Evolutionary conservation across 2,329 filamentous ascomycete genomes (phyloP).

Genomic region (Xylaria sp.): DNA sequence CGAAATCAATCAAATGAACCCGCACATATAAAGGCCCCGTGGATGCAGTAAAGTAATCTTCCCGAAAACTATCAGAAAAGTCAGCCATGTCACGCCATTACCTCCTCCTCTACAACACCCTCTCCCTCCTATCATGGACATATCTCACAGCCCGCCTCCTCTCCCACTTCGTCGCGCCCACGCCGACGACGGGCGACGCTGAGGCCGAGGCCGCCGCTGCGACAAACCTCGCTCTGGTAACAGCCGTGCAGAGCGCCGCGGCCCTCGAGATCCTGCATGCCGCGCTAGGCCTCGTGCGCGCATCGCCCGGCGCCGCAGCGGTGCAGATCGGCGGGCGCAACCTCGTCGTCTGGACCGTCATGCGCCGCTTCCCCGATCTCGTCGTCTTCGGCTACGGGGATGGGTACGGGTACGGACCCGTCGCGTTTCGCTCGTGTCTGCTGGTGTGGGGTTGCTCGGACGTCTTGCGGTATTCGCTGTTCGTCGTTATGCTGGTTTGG

Average conservation of each 20-base stretch:
- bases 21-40: no score
- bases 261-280: constrained; percentile 71
- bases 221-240: constrained; percentile 24
- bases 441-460: constrained; percentile 75
- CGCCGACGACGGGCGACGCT: not conserved
- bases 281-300: constrained; percentile 68
- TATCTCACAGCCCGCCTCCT: constrained; percentile 22
- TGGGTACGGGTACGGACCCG: constrained; percentile 39
- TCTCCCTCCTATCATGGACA: constrained; percentile 38
- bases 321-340: constrained; percentile 75
- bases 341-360: constrained; percentile 73
- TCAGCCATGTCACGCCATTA: constrained; percentile 14
- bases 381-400: not conserved
- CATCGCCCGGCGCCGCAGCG: constrained; percentile 70
- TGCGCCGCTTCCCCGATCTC: constrained; percentile 60
- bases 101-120: constrained; percentile 37
- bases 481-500: constrained; percentile 63
- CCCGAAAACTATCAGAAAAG: not conserved
- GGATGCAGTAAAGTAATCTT: no score
- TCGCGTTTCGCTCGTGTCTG: constrained; percentile 64
- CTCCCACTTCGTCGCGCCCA: not conserved
- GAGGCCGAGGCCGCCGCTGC: not conserved
- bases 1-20: no score
- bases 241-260: constrained; percentile 62
- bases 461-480: constrained; percentile 75